Percentiles rank a stretch among this genome's conserved stretches.
These are phyloP conservation scores for Candolleomyces aberdarensis DNA, from an alignment of 768 basidiomycete species.

Conservation along the genomic window DNA sequence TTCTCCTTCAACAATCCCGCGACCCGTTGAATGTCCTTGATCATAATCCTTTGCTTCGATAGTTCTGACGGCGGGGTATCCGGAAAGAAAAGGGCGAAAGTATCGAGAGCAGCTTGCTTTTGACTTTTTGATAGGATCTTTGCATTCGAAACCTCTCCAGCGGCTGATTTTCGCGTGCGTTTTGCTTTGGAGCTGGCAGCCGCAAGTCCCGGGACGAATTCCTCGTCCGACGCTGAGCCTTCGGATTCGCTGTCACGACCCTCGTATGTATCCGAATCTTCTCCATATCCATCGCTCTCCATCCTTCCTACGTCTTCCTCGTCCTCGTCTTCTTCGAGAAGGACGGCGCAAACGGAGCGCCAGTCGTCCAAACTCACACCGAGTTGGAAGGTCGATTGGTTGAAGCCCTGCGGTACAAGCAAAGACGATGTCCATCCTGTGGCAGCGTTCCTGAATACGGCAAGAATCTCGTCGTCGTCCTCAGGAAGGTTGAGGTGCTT, in stretches of 20 bases:
- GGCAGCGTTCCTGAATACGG: slow-evolving; percentile 73
- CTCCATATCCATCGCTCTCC: not conserved
- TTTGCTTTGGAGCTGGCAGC: slow-evolving; percentile 12
- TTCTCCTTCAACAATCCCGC: slow-evolving; percentile 67
- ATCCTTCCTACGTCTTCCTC: slow-evolving; percentile 14
- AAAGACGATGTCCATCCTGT: slow-evolving; percentile 56
- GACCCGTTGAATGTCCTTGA: slow-evolving; percentile 62
- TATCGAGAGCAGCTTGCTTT: slow-evolving; percentile 46
- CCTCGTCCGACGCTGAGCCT: slow-evolving; percentile 19
- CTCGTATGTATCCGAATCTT: slow-evolving; percentile 19
- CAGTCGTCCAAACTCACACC: slow-evolving; percentile 66
- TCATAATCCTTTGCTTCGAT: slow-evolving; percentile 51
- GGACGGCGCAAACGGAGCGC: slow-evolving; percentile 75
- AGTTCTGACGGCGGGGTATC: slow-evolving; percentile 44
- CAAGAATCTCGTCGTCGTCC: slow-evolving; percentile 70
- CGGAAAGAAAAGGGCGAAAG: slow-evolving; percentile 78
- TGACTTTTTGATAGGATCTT: slow-evolving; percentile 34
- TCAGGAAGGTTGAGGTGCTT: slow-evolving; percentile 60
- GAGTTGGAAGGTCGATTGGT: not conserved
- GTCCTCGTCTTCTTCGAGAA: slow-evolving; percentile 48
- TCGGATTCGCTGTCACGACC: slow-evolving; percentile 17
- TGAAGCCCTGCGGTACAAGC: slow-evolving; percentile 10
- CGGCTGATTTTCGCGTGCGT: slow-evolving; percentile 6
- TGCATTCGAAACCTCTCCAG: not conserved
- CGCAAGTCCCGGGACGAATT: slow-evolving; percentile 21